phyloP scores from a whole-genome alignment of 441 rosid species.

The Brassica balearica region DNA sequence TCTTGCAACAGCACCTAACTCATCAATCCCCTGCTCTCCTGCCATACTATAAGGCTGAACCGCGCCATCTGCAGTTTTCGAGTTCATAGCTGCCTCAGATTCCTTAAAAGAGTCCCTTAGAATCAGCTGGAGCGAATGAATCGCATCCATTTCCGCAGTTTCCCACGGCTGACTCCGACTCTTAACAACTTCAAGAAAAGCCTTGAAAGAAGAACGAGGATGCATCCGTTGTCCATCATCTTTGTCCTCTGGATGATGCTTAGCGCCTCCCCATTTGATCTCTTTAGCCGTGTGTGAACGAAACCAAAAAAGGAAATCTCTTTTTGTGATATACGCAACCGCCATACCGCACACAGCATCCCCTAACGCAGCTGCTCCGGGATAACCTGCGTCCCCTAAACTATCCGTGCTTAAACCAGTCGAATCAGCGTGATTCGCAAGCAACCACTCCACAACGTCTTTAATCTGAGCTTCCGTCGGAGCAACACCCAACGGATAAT shows the following conservation, averaged over 20 bases:
- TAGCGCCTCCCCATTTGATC: constrained; percentile 98
- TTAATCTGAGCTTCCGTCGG: constrained; percentile 84
- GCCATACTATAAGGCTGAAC: constrained; percentile 55
- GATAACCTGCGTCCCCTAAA: constrained; percentile 91
- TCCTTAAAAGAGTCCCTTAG: constrained; percentile 86
- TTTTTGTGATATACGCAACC: constrained; percentile 84
- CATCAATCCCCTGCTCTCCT: constrained; percentile 75
- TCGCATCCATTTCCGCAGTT: constrained; percentile 96
- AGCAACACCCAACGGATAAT: constrained; percentile 76
- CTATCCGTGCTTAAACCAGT: constrained; percentile 96
- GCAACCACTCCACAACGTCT: constrained; percentile 86
- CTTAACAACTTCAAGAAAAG: constrained; percentile 95
- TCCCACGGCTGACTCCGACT: constrained; percentile 94
- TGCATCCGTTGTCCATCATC: constrained; percentile 96
- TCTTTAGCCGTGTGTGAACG: constrained; percentile 93
- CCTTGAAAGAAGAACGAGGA: constrained; percentile 94
- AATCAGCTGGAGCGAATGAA: constrained; percentile 94
- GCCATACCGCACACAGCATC: constrained; percentile 99
- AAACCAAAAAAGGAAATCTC: constrained; percentile 92
- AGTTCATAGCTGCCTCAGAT: constrained; percentile 63
- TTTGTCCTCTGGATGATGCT: constrained; percentile 95
- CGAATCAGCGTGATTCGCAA: constrained; percentile 81
- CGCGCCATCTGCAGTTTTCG: constrained; percentile 53
- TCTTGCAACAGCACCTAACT: constrained; percentile 93
- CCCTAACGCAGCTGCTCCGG: constrained; percentile 81